Evolutionary conservation across 176 grass and related monocot genomes (phyloP).

Genomic region (Panicum miliaceum): DNA sequence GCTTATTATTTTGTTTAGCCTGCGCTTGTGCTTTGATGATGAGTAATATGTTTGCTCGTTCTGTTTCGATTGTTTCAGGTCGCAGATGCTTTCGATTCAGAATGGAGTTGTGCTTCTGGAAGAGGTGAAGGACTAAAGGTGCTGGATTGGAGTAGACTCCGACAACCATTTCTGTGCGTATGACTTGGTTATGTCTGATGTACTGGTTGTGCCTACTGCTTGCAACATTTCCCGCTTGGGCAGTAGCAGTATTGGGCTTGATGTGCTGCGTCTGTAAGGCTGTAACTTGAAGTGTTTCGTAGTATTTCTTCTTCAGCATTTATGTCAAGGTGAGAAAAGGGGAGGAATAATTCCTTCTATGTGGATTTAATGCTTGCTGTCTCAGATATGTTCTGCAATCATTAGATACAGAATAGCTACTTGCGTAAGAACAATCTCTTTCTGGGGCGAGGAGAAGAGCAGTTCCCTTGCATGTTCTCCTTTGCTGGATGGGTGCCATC

Average conservation of each 20-base stretch:
- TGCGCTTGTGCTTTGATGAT: background rate
- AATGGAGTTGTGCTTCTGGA: slow-evolving; percentile 4
- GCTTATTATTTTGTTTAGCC: slow-evolving; percentile 3
- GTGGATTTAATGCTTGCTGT: background rate
- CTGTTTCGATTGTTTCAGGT: slow-evolving; percentile 22
- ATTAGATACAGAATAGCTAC: background rate
- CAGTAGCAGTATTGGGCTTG: background rate
- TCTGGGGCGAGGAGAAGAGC: too few relatives aligned
- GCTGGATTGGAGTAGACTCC: slow-evolving; percentile 3
- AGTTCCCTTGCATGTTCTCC: background rate
- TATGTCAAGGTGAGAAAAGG: background rate
- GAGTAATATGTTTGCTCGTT: background rate
- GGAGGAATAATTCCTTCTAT: background rate
- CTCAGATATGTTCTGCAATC: too few relatives aligned
- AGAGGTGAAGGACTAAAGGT: background rate
- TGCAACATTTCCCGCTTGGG: background rate
- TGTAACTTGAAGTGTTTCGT: background rate
- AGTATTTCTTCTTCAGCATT: background rate
- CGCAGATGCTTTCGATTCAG: background rate
- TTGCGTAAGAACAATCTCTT: background rate
- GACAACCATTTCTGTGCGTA: slow-evolving; percentile 12
- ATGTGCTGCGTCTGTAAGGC: background rate
- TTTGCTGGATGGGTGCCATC: background rate
- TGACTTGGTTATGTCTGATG: background rate
- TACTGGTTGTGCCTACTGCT: background rate